These are phyloP conservation scores for Cryptococcus sp. DNA, from an alignment of 1,284 basidiomycete species.

Conservation along the genomic window DNA sequence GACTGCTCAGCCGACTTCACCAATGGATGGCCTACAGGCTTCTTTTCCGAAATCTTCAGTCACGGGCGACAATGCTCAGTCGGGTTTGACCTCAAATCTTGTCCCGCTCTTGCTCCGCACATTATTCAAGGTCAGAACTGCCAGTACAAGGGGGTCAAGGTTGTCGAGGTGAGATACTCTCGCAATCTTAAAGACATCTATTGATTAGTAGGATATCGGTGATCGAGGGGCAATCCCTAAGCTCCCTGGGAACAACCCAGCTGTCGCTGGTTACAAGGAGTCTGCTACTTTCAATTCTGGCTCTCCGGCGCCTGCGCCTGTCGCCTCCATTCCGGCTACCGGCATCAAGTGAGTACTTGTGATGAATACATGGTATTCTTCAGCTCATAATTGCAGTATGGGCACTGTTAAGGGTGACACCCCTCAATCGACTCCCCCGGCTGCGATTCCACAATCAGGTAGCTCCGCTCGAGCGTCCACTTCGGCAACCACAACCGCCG, in stretches of 20 bases:
- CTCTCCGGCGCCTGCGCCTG: not conserved
- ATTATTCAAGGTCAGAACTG: constrained; percentile 5
- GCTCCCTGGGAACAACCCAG: constrained; percentile 19
- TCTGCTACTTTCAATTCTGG: not conserved
- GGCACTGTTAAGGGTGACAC: not conserved
- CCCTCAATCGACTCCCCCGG: not conserved
- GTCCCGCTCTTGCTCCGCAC: constrained; percentile 12
- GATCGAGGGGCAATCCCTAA: constrained; percentile 4
- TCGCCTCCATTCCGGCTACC: not conserved
- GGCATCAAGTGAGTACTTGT: not conserved
- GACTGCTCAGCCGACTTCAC: constrained; percentile 13
- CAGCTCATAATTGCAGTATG: not conserved
- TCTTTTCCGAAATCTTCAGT: constrained; percentile 12
- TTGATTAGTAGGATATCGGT: constrained; percentile 11
- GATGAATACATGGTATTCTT: not conserved
- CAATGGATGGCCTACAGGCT: constrained; percentile 15
- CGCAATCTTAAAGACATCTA: not conserved
- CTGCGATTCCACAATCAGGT: not conserved
- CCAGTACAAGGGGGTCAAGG: constrained; percentile 8
- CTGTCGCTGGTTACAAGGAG: not conserved
- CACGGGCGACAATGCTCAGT: constrained; percentile 11
- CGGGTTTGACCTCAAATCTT: constrained; percentile 15
- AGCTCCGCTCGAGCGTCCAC: not conserved
- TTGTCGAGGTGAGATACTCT: constrained; percentile 15
- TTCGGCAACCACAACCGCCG: not conserved